Evolutionary conservation across 2,329 filamentous ascomycete genomes (phyloP), one percentile per base, ranked within the genome.

Genomic region (Diaporthe citri): DNA sequence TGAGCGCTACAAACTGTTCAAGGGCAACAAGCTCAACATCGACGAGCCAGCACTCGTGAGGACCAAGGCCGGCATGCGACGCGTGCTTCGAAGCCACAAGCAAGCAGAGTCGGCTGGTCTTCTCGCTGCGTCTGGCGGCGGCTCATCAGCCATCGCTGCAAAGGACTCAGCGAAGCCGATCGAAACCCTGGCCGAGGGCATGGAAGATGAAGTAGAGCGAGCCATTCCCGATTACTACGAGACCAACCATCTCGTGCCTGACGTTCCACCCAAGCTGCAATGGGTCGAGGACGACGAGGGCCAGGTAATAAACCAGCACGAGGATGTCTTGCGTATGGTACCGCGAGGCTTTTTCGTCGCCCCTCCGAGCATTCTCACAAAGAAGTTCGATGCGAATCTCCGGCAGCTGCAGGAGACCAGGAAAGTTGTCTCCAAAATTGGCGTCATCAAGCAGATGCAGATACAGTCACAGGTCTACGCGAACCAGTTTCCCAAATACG

Each of bases 381-480:
- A 91, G 79, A 96, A 93, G 82, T 93, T 99, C 84, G 95, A 98
- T 79, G 91, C 92, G 73, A 99, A 99, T 79, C 95, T 98, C 84
- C 91, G 92, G 76, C 96, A 98, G 82, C 96, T 99, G 89, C 97
- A 99, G 83, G 96, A 98, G 80, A 99, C 97, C 0, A 90, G 97
- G 79, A 98, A 98, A 82, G 90, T 99, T 41, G 97, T 95, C 80
- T 95, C 95, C 15, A 99, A 98, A 85, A 98, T 99, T 82, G 93
- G 95, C 66, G 95, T 99, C 76, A 97, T 99, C 82, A 99, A 98
- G 86, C 97, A 99, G 86, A 99, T 99, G 97, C 97, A 99, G 85
- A 91, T 98, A 72, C 97, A 99, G 83, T 95, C 95, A 70, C 97
- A 98, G 90, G 94, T 97, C 82, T 99, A 99, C 82, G 94, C 96